Evolutionary conservation across 208 protist species (phyloP).

Genomic region (Leishmania major): DNA sequence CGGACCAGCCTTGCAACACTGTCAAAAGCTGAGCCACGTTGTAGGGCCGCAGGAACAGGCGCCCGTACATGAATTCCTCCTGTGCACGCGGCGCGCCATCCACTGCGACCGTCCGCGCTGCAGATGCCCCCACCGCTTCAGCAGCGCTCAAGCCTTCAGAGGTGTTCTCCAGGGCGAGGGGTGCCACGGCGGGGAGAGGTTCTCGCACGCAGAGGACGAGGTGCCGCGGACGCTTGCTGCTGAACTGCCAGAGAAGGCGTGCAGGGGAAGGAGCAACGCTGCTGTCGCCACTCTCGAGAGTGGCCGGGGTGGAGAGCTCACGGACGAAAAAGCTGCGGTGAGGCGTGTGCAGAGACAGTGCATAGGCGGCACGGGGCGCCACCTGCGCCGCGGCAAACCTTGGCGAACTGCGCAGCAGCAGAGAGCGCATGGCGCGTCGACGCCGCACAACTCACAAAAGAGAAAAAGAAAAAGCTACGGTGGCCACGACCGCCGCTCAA

Average conservation of each 20-base stretch:
- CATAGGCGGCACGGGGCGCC: not conserved
- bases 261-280: slow-evolving; percentile 44
- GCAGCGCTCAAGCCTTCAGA: slow-evolving; percentile 14
- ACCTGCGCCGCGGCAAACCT: not conserved
- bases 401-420: not conserved
- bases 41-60: slow-evolving; percentile 84
- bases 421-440: not conserved
- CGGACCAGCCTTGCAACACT: slow-evolving; percentile 69
- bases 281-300: slow-evolving; percentile 33
- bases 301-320: slow-evolving; percentile 60
- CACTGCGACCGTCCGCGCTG: not conserved
- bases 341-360: slow-evolving; percentile 7
- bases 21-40: slow-evolving; percentile 85
- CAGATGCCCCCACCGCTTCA: not conserved
- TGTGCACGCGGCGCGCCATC: slow-evolving; percentile 4
- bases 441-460: not conserved
- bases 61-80: slow-evolving; percentile 72
- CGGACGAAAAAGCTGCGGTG: slow-evolving; percentile 49
- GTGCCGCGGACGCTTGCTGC: slow-evolving; percentile 54
- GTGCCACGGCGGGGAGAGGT: not conserved
- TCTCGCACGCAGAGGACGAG: slow-evolving; percentile 60
- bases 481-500: not conserved
- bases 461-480: not conserved
- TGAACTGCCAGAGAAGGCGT: slow-evolving; percentile 63
- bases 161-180: slow-evolving; percentile 2